These are phyloP conservation scores for Pyronema omphalodes DNA, from an alignment of 495 filamentous ascomycete species.

Conservation along the genomic window DNA sequence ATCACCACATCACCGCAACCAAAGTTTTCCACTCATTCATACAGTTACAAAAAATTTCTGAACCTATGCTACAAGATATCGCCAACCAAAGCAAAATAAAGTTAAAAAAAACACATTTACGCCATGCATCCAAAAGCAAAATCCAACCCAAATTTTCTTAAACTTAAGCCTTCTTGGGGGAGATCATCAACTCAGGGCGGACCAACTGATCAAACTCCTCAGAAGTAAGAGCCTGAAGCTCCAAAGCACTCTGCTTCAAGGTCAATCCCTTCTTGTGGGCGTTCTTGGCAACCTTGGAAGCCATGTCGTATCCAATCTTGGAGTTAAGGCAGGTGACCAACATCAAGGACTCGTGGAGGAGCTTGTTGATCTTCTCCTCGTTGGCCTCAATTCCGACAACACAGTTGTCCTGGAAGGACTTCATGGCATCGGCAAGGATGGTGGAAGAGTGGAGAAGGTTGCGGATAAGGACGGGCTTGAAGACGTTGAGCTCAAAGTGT, in stretches of 20 bases:
- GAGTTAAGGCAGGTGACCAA: conserved; percentile 96
- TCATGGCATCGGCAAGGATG: conserved; percentile 80
- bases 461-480: conserved; percentile 90
- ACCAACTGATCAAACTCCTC: conserved; percentile 86
- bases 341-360: conserved; percentile 95
- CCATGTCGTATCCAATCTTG: conserved; percentile 97
- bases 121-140: too few species aligned
- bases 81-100: too few species aligned
- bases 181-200: conserved; percentile 90
- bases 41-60: too few species aligned
- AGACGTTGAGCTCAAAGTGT: conserved; percentile 97
- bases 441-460: conserved; percentile 84
- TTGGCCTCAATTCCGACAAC: conserved; percentile 81
- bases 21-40: too few species aligned
- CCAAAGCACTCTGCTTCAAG: conserved; percentile 82
- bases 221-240: conserved; percentile 74
- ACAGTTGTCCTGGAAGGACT: conserved; percentile 81
- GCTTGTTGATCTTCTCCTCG: conserved; percentile 66
- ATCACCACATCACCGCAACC: too few species aligned
- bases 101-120: too few species aligned
- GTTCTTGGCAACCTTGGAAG: conserved; percentile 95
- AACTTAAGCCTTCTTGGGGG: conserved; percentile 34
- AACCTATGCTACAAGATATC: too few species aligned
- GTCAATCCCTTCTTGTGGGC: conserved; percentile 95
- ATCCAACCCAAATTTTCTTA: neutral